phyloP scores from a whole-genome alignment of 2,329 filamentous ascomycete genomes.

The Myriosclerotinia duriaeana region DNA sequence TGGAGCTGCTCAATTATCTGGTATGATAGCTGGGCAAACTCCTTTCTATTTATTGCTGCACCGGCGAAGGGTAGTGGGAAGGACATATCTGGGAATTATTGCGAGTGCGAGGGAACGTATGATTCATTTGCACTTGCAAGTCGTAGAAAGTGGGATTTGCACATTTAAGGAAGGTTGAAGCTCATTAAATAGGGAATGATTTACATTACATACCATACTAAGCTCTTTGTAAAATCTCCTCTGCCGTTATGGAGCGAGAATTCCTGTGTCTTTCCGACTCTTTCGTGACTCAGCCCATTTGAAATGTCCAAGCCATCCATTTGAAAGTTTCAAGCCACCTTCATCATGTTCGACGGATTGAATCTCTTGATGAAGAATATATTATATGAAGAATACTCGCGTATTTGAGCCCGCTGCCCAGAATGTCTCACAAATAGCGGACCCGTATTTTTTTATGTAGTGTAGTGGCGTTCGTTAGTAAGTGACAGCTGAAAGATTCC shows the following conservation, averaged over 20 bases:
- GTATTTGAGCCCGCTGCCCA: neutral
- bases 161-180: neutral
- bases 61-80: conserved; percentile 66
- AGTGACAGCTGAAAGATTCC: conserved; percentile 13
- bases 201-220: neutral
- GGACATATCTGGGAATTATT: neutral
- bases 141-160: neutral
- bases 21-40: neutral
- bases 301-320: too few species aligned
- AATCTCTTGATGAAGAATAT: neutral
- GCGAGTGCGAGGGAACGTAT: neutral
- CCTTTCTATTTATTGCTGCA: conserved; percentile 73
- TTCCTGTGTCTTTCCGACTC: neutral
- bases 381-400: neutral
- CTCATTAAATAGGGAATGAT: neutral
- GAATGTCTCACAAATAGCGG: neutral
- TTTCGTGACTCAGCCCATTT: too few species aligned
- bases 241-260: neutral
- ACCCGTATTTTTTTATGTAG: neutral
- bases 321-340: neutral
- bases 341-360: neutral
- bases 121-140: neutral
- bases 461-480: conserved; percentile 8
- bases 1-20: conserved; percentile 56
- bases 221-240: neutral